Evolutionary conservation across 495 filamentous ascomycete species (phyloP), one percentile per base, ranked within the genome.

Genomic region (Hypoxylon fragiforme): DNA sequence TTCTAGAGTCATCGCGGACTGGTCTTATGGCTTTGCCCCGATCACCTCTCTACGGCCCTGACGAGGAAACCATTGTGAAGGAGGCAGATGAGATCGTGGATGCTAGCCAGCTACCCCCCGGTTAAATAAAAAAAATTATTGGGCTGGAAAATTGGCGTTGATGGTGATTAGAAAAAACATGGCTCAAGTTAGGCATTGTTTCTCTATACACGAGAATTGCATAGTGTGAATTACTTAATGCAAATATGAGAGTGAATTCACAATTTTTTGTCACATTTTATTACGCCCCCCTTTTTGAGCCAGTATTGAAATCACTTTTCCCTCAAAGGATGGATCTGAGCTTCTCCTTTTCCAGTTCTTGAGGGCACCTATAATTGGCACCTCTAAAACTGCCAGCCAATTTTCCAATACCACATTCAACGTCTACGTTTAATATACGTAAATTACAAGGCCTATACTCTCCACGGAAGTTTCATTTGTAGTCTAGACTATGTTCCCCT

Each of bases 1-100:
- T 98, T 57, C 81, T 98, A 13, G 94, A 98, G 74, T 96, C 90
- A 34, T 89, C 92, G 28, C 81, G 94, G 41, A 97, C 94, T 13
- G 87, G 94, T 69, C 83, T 98, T 24, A 98, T 96, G 94, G 94
- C 94, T 14, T 81, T 98, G 49, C 92, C 94, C 31, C 87, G 94
- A 30, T 95, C 94, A 20, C 94, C 94, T 41, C 82, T 98, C 16
- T 82, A 88, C 50, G 85, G 81, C 41, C 81, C 81, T 9, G 81
- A 77, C 4, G 87, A 95, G 60, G 87, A 91, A 39, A 56, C 81
- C 7, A 83, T 90, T 47, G 80, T 88, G 60, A 95, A 96, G 63
- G 92, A 95, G 28, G 89, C 88, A 21, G 88, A 95, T 52, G 86
- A 90, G 45, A 82, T 97, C 62, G 92, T 98, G 16, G 94, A 98